Evolutionary conservation across 768 basidiomycete species (phyloP), one percentile per base, ranked within the genome.

Genomic region (Xerocomellus chrysenteron): DNA sequence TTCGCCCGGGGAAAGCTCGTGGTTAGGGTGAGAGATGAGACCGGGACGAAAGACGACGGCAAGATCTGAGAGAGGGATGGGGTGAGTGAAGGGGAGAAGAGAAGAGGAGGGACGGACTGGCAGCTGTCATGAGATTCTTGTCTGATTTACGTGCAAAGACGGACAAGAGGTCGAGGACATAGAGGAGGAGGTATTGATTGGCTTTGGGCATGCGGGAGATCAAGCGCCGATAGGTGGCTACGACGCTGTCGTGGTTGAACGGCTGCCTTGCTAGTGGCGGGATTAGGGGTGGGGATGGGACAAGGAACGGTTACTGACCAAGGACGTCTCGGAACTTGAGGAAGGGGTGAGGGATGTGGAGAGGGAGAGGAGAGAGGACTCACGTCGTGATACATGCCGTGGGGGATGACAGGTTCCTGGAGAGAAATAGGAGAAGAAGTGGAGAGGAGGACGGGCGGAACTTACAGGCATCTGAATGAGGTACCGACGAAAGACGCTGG

Each of bases 1-100:
- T 67, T 96, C 93, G 45, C 82, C 75, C 1, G 94, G 94, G 7
- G 83, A 83, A 78, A 95, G 83, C 65, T 93, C 91, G 67, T 98
- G 94, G 24, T 79, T 73, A 2, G 94, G 90, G 69, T 94, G 92
- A 10, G 92, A 90, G 56, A 99, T 86, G 5, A 99, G 77, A 17
- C 95, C 97, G 0, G 97, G 97, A 55, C 94, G 90, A 74, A 99
- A 99, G 61, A 98, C 96, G 45, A 96, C 90, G 17, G 96, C 97
- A 19, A 99, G 85, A 75, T 99, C 96, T 93, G 68, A 26, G 28
- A 11, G 26, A 28, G 26, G 21, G 21, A 28, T 28, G 26, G 8
- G n/a, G 51, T 52, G 35, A 47, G 55, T 7, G 14, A 39, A 21
- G 41, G 21, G 30, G 47, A 44, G 50, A 52, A 12, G 17, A 41